Conservation (phyloP, 768 basidiomycete genomes). For the Dentipellis fragilis region DNA sequence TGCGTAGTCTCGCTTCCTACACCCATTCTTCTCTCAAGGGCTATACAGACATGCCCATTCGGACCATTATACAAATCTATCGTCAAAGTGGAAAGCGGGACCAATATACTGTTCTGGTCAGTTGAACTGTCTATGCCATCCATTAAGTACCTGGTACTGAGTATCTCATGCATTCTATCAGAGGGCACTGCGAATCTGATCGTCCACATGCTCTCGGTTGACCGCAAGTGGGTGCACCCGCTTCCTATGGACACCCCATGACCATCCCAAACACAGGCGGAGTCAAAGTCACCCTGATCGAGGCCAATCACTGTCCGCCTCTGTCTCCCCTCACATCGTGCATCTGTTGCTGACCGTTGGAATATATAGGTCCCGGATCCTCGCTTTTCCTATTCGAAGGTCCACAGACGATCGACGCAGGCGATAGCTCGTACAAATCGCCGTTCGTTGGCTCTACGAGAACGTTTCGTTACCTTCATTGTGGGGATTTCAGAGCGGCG, state of each 20-base stretch:
- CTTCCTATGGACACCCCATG: constrained; percentile 74
- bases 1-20: constrained; percentile 23
- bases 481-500: constrained; percentile 88
- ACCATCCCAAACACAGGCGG: constrained; percentile 76
- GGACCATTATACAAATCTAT: constrained; percentile 91
- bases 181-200: constrained; percentile 88
- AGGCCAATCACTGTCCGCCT: constrained; percentile 86
- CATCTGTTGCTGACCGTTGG: neutral
- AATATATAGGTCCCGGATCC: constrained; percentile 62
- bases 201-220: constrained; percentile 82
- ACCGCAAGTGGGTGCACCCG: constrained; percentile 81
- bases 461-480: constrained; percentile 85
- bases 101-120: constrained; percentile 88
- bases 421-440: constrained; percentile 71
- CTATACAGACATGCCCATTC: constrained; percentile 82
- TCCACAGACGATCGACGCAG: constrained; percentile 78
- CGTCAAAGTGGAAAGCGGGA: constrained; percentile 79
- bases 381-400: constrained; percentile 93
- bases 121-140: neutral
- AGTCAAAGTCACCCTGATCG: constrained; percentile 86
- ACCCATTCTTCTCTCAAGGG: neutral
- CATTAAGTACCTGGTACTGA: neutral
- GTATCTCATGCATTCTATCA: constrained; percentile 1
- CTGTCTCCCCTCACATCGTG: neutral
- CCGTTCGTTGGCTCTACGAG: constrained; percentile 57